Evolutionary conservation across 305 asterid species (phyloP).

Genomic region (Fraxinus ornus): DNA sequence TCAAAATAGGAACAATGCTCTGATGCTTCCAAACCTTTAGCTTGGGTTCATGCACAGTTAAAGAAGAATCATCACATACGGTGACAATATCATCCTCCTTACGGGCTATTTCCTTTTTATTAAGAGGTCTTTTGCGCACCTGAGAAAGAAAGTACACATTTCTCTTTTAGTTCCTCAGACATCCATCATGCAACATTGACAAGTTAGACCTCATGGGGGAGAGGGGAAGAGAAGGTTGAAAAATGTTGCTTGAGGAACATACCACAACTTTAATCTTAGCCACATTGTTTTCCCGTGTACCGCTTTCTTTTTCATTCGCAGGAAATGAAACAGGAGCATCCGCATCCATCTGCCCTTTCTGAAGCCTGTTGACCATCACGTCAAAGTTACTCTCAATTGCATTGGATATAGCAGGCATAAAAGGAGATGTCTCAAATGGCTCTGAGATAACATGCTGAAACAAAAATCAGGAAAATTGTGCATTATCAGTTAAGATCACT

Average conservation of each 20-base stretch:
- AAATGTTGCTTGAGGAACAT: constrained; percentile 22
- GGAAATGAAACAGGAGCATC: constrained; percentile 53
- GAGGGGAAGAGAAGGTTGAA: not conserved
- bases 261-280: constrained; percentile 99
- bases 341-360: constrained; percentile 53
- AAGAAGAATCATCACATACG: constrained; percentile 68
- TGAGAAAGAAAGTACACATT: constrained; percentile 35
- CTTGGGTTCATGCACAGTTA: constrained; percentile 92
- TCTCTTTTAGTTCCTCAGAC: not conserved
- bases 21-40: constrained; percentile 60
- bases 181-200: not conserved
- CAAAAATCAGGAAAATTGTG: constrained; percentile 27
- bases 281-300: constrained; percentile 71
- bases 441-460: constrained; percentile 90
- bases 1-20: constrained; percentile 18
- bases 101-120: constrained; percentile 88
- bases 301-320: constrained; percentile 57
- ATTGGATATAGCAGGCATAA: constrained; percentile 73
- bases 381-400: constrained; percentile 69
- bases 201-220: not conserved
- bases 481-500: constrained; percentile 6
- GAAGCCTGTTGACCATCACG: constrained; percentile 51
- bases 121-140: constrained; percentile 98
- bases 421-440: constrained; percentile 90
- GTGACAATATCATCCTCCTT: constrained; percentile 96